Evolutionary conservation across 495 filamentous ascomycete species (phyloP).

Genomic region (Talaromyces nanjingensis): DNA sequence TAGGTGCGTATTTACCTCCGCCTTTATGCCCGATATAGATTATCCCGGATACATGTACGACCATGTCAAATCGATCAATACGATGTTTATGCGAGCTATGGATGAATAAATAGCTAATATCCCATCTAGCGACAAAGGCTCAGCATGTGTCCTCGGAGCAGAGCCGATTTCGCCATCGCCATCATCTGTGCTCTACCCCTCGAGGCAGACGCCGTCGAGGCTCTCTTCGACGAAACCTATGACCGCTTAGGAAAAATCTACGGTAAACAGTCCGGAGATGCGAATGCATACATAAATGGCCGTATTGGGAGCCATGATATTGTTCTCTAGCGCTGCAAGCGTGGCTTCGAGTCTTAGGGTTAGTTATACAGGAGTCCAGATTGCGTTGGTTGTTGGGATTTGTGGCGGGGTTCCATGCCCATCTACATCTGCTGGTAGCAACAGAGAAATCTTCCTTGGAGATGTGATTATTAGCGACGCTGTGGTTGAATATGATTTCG

Average conservation of each 20-base stretch:
- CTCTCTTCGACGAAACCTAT: not conserved
- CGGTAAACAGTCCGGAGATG: conserved; percentile 15
- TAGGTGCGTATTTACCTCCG: not conserved
- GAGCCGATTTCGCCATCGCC: not conserved
- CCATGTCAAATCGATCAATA: not conserved
- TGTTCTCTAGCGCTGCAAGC: conserved; percentile 22
- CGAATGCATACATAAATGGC: conserved; percentile 28
- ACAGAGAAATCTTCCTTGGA: conserved; percentile 25
- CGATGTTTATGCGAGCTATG: not conserved
- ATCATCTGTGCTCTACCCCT: conserved; percentile 16
- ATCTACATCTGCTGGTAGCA: not conserved
- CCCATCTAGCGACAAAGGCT: not conserved
- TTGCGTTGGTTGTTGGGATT: conserved; percentile 17
- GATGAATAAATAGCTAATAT: not conserved
- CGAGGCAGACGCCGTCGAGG: conserved; percentile 20
- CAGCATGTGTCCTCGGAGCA: not conserved
- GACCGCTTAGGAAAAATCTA: conserved; percentile 5
- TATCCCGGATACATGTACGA: not conserved
- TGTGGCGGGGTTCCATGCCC: conserved; percentile 21
- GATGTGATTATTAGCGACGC: conserved; percentile 31
- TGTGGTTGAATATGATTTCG: conserved; percentile 24
- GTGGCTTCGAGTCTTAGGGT: conserved; percentile 11
- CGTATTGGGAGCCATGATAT: conserved; percentile 27
- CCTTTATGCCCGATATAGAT: not conserved
- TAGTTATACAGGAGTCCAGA: conserved; percentile 13